Percentiles rank a stretch among this genome's conserved stretches.
Conservation (phyloP, 108 stramenopile species). For the Heterococcus sp. region DNA sequence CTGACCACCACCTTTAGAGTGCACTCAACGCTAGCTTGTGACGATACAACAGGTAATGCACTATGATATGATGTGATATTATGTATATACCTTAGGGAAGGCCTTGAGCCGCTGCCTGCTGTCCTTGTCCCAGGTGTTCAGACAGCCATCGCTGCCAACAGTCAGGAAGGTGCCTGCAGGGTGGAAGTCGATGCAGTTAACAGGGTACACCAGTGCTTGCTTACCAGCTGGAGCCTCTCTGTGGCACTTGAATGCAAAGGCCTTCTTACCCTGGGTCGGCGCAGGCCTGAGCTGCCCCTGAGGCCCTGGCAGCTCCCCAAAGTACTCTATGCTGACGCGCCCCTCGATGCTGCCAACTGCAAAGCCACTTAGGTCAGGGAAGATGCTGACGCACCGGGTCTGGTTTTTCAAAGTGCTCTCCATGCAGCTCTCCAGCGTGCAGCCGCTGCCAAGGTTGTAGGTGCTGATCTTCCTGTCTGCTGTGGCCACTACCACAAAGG, state of each 20-base stretch:
- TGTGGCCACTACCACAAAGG: conserved; percentile 44
- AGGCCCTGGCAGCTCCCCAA: conserved; percentile 15
- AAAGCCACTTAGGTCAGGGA: conserved; percentile 49
- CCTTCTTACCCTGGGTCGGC: conserved; percentile 2
- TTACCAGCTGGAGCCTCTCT: conserved; percentile 29
- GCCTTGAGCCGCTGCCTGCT: conserved; percentile 62
- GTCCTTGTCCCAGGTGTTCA: conserved; percentile 65
- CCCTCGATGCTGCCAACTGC: conserved; percentile 60
- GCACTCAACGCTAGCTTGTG: no score
- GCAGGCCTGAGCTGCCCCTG: background rate
- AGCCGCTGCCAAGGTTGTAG: conserved; percentile 30
- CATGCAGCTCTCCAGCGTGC: conserved; percentile 4
- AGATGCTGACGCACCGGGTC: conserved; percentile 43
- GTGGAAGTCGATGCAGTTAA: conserved; percentile 59
- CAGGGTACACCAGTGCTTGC: conserved; percentile 47
- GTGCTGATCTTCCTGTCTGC: conserved; percentile 39
- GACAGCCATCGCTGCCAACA: conserved; percentile 53
- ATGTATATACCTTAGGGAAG: conserved; percentile 56
- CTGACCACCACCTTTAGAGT: no score
- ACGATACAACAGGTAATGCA: no score
- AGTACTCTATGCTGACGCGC: conserved; percentile 61
- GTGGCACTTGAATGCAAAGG: conserved; percentile 64
- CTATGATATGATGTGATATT: no score
- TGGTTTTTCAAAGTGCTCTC: conserved; percentile 36
- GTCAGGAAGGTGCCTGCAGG: conserved; percentile 59